phyloP scores from a whole-genome alignment of 495 filamentous ascomycete genomes.

The Bryoglossum gracile region DNA sequence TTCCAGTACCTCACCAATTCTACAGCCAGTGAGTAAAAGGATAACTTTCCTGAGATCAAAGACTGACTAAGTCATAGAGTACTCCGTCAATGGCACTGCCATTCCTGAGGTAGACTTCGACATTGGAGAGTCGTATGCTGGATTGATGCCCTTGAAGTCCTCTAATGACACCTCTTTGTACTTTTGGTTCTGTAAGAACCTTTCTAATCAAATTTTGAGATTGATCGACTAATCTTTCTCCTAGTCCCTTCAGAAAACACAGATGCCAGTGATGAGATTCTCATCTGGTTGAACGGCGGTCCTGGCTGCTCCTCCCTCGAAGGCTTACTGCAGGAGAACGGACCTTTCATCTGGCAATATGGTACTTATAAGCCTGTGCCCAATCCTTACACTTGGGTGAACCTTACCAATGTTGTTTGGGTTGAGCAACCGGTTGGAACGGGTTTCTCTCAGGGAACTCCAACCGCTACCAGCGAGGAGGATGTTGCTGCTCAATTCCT shows the following conservation, averaged over 20 bases:
- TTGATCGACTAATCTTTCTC: too few species aligned
- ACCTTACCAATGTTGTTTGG: conserved; percentile 70
- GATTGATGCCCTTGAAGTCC: conserved; percentile 55
- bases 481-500: conserved; percentile 63
- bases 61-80: conserved; percentile 34
- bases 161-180: conserved; percentile 51
- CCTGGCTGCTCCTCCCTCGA: conserved; percentile 62
- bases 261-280: conserved; percentile 53
- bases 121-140: conserved; percentile 70
- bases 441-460: conserved; percentile 57
- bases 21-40: conserved; percentile 10
- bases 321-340: conserved; percentile 68
- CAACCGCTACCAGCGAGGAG: conserved; percentile 54
- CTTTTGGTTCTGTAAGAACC: conserved; percentile 58
- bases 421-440: conserved; percentile 74
- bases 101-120: conserved; percentile 71
- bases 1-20: conserved; percentile 16
- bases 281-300: conserved; percentile 71
- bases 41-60: neutral
- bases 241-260: conserved; percentile 8
- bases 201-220: too few species aligned
- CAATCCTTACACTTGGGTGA: conserved; percentile 65
- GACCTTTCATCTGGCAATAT: conserved; percentile 67
- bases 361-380: conserved; percentile 55
- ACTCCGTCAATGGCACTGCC: conserved; percentile 55